Conservation (phyloP, 805 yeast species). For the Candida koratica region DNA sequence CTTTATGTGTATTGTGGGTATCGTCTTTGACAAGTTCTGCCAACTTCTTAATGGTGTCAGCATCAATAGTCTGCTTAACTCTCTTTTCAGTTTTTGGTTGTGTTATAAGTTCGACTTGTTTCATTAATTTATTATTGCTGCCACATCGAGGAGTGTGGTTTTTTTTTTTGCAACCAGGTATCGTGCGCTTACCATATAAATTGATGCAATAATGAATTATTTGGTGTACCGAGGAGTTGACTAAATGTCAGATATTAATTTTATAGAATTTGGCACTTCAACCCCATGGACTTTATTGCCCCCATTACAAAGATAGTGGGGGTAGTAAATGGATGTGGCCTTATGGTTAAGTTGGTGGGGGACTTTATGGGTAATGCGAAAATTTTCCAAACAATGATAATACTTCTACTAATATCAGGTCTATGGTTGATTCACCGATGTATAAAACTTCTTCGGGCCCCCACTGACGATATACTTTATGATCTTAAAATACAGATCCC, state of each 20-base stretch:
- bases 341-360: too few relatives aligned
- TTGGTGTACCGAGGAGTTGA: too few relatives aligned
- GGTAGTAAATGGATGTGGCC: too few relatives aligned
- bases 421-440: conserved; percentile 41
- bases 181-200: conserved; percentile 1
- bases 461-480: conserved; percentile 42
- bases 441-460: conserved; percentile 35
- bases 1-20: conserved; percentile 3
- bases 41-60: conserved; percentile 23
- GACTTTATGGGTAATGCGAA: conserved; percentile 2
- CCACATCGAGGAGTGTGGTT: neutral
- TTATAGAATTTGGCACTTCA: too few relatives aligned
- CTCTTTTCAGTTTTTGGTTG: conserved; percentile 18
- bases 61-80: conserved; percentile 7
- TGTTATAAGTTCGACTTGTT: conserved; percentile 25
- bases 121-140: conserved; percentile 5
- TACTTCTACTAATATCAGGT: conserved; percentile 33
- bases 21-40: conserved; percentile 22
- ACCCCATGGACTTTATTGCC: too few relatives aligned
- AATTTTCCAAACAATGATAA: conserved; percentile 17
- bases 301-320: too few relatives aligned
- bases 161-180: conserved; percentile 2
- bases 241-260: too few relatives aligned
- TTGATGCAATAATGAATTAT: too few relatives aligned
- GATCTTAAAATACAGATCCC: conserved; percentile 53